phyloP scores from a whole-genome alignment of 73 alveolate species.

The Tetrahymena elliotti region DNA sequence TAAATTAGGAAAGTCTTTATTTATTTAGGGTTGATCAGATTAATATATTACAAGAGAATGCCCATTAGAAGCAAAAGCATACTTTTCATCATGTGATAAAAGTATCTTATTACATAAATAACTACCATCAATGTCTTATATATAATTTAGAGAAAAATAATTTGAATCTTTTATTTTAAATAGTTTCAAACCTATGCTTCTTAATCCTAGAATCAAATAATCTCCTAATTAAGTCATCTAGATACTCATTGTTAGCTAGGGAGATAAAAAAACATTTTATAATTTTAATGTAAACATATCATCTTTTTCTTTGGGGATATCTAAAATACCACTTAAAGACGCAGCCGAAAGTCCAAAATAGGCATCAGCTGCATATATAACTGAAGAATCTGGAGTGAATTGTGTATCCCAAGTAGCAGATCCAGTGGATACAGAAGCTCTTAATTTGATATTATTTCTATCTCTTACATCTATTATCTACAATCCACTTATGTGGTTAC shows the following conservation, averaged over 20 bases:
- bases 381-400: not conserved
- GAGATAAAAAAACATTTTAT: not conserved
- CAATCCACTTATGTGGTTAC: not conserved
- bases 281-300: not conserved
- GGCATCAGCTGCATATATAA: not conserved
- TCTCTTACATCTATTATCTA: not conserved
- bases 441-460: not conserved
- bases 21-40: not conserved
- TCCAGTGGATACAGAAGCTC: not conserved
- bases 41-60: not conserved
- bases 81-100: not conserved
- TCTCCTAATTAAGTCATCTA: not conserved
- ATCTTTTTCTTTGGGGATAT: not conserved
- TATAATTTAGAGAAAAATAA: not conserved
- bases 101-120: not conserved
- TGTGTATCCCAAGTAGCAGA: not conserved
- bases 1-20: not conserved
- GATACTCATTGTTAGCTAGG: not conserved
- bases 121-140: not conserved
- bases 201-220: not conserved
- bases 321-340: not conserved
- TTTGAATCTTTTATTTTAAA: not conserved
- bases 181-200: not conserved
- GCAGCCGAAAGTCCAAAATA: not conserved
- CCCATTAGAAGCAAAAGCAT: not conserved